Base-by-base conservation (phyloP, 1,284 basidiomycete species). In the Trichosporon faecale region DNA sequence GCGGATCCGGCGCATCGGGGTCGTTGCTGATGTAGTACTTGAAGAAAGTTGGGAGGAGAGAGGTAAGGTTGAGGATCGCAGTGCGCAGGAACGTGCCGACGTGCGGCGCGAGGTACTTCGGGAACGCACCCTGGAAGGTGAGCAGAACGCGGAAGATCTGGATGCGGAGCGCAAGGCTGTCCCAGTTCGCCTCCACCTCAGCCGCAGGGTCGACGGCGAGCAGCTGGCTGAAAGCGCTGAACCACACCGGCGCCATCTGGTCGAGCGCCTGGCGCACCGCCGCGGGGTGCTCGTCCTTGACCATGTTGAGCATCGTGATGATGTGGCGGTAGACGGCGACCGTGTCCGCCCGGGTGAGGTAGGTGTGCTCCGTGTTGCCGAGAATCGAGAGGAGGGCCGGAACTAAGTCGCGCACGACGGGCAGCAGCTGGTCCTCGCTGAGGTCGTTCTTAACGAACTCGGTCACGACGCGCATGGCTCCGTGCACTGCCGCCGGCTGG, bases 381-480 rank as follows among this genome's bases (percentile, higher is more conserved):
- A 97, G 84, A 70, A 97, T 92, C n/a, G 84, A 82, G n/a, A 95
- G 86, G 21, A 98, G 86, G 6, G 92, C 90, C 0, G 95, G 95
- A 2, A 95, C 85, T 31, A 97, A 86, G 77, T 94, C 88, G 55
- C 90, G 89, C 16, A 95, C 87, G 23, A 98, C 89, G 16, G 93
- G 93, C 3, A 96, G 84, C 40, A 96, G 89, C 84, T 97, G 95
- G 78, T 96, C 94, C 80, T 97, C 95, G 5, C 91, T 91, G 68
- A 98, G 84, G 79, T 95, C 94, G 11, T 91, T 89, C 80, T 91
- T 91, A 77, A 95, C 91, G 80, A 97, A 94, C 79, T 98, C 95
- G 11, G 90, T 89, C 77, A 98, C 89, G 14, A 97, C 92, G 79
- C 94, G 90, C 92, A 98, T 94, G n/a, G 93, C 90, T 27, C 95